Evolutionary conservation across 257 asterid species (phyloP), one percentile per base, ranked within the genome.

Genomic region (Solanum corneliomulleri): DNA sequence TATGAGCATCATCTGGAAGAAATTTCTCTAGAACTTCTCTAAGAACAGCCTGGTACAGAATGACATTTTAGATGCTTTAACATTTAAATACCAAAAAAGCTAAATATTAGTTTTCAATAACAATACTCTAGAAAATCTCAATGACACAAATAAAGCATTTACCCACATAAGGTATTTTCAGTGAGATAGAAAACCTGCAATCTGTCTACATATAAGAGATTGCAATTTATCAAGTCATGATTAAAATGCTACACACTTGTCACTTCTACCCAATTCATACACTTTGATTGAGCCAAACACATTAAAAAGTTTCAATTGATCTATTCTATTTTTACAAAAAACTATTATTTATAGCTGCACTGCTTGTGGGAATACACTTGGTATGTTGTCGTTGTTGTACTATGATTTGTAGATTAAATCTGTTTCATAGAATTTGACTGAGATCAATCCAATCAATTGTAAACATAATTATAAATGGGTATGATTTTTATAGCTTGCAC

Each of bases 1-100:
- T 92, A 92, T 97, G 99, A 88, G 87, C 91, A 92, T 97, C 99
- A 86, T 90, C 95, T 0, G 99, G 99, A 86, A 97, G 89, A 93
- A 94, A 93, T 49, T 91, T 72, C 47, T 90, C 93, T 86, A 97
- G 92, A 85, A 93, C 69, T 66, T 94, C 98, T 91, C 96, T 92
- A 76, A 97, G 99, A 88, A 97, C 98, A 91, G 99, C 98, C 99
- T 97, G 93, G 42, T 23, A 83, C 52, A 72, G 56, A 88, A 71
- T 49, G 82, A 86, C 27, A 31, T 72, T 25, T 88, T 69, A 88
- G 89, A 84, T 52, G 84, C 86, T 81, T 16, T 11, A 77, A 78
- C 37, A 85, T 89, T 85, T 45, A 27, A 76, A 42, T 74, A 60
- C n/a, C 52, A 68, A 18, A 77, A 72, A 82, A 11, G 83, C 69